Evolutionary conservation across 2,329 filamentous ascomycete genomes (phyloP).

Genomic region (Chaetomium olivaceum): DNA sequence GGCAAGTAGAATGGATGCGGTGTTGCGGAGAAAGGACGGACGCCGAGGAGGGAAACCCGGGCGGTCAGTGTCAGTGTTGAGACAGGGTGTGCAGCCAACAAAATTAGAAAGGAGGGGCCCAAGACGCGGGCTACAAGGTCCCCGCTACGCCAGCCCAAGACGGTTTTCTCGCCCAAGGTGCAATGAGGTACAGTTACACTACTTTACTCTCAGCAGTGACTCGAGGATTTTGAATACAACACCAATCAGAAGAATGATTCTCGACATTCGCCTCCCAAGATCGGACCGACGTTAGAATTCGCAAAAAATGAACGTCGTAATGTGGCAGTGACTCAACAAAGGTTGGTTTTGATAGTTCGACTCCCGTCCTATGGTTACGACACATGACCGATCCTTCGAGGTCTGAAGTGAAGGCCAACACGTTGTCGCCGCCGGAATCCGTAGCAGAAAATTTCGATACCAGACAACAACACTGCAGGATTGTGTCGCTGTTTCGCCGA

Average conservation of each 20-base stretch:
- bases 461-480: neutral
- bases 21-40: neutral
- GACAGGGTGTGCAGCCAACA: constrained; percentile 18
- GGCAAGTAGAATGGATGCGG: neutral
- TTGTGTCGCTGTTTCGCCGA: neutral
- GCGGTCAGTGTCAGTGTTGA: neutral
- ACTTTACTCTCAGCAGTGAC: neutral
- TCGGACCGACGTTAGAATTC: neutral
- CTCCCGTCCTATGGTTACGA: neutral
- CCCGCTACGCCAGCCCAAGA: constrained; percentile 12
- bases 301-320: neutral
- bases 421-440: neutral
- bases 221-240: neutral
- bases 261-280: neutral
- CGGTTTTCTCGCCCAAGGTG: neutral
- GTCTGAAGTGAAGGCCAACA: neutral
- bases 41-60: neutral
- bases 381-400: neutral
- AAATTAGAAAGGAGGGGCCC: constrained; percentile 21
- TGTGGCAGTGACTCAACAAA: neutral
- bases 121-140: constrained; percentile 15
- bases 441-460: neutral
- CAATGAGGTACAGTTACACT: no score
- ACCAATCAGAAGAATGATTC: constrained; percentile 1
- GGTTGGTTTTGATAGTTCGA: neutral